These are phyloP conservation scores for Colletotrichum sp. DNA, from an alignment of 2,329 filamentous ascomycete species.

Conservation along the genomic window DNA sequence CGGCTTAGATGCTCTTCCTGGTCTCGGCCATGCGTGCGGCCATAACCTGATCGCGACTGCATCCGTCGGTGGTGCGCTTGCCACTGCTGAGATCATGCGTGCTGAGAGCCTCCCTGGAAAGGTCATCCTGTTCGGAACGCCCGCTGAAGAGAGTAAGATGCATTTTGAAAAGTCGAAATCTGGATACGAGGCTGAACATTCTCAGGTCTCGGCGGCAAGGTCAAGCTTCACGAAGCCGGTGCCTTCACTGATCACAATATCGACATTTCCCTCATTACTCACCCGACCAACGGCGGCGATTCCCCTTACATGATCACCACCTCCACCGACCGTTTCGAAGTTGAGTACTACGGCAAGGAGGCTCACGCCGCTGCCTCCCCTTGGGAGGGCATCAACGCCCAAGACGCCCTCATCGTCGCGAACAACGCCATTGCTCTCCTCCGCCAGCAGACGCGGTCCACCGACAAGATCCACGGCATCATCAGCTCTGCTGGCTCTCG, in stretches of 20 bases:
- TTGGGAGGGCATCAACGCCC: slow-evolving; percentile 55
- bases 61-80: slow-evolving; percentile 51
- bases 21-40: slow-evolving; percentile 40
- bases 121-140: slow-evolving; percentile 53
- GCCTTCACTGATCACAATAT: slow-evolving; percentile 39
- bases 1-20: slow-evolving; percentile 36
- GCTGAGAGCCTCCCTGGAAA: slow-evolving; percentile 46
- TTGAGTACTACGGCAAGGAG: slow-evolving; percentile 47
- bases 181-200: neutral
- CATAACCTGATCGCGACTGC: slow-evolving; percentile 50
- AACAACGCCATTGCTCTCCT: slow-evolving; percentile 48
- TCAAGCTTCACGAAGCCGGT: slow-evolving; percentile 45
- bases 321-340: slow-evolving; percentile 25
- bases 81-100: slow-evolving; percentile 48
- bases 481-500: slow-evolving; percentile 45
- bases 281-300: slow-evolving; percentile 23
- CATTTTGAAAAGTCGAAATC: neutral
- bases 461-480: slow-evolving; percentile 55
- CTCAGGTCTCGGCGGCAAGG: slow-evolving; percentile 52
- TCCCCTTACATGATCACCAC: slow-evolving; percentile 17
- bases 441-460: slow-evolving; percentile 53
- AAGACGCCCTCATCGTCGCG: slow-evolving; percentile 50
- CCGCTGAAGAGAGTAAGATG: slow-evolving; percentile 49
- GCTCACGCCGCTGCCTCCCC: slow-evolving; percentile 53
- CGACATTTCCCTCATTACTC: slow-evolving; percentile 33